Evolutionary conservation across 2,329 filamentous ascomycete species (phyloP).

Genomic region (Exophiala aquamarina): DNA sequence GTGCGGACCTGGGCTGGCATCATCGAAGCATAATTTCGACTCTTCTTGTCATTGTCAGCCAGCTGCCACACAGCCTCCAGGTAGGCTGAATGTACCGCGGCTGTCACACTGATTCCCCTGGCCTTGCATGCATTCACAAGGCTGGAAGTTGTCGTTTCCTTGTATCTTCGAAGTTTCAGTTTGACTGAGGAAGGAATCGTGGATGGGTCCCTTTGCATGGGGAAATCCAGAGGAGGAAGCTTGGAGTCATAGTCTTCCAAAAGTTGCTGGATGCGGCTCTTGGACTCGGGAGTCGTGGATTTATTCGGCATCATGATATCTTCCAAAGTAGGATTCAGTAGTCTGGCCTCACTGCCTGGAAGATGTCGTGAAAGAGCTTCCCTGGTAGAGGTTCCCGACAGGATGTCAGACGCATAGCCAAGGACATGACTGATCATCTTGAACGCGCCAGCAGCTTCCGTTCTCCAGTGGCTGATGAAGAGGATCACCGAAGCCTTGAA

Average conservation of each 20-base stretch:
- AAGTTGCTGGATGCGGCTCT: conserved; percentile 5
- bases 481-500: conserved; percentile 12
- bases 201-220: conserved; percentile 3
- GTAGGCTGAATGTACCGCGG: conserved; percentile 12
- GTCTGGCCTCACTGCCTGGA: conserved; percentile 4
- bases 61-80: conserved; percentile 7
- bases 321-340: conserved; percentile 13
- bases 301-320: conserved; percentile 12
- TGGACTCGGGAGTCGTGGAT: background rate
- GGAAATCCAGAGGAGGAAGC: conserved; percentile 9
- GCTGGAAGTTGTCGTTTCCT: background rate
- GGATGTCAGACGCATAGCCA: conserved; percentile 10
- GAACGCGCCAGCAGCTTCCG: conserved; percentile 15
- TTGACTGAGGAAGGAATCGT: background rate
- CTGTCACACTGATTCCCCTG: conserved; percentile 7
- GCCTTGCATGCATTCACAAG: conserved; percentile 9
- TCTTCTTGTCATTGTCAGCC: background rate
- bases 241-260: conserved; percentile 11
- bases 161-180: conserved; percentile 5
- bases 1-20: conserved; percentile 18
- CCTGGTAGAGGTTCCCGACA: conserved; percentile 1
- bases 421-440: conserved; percentile 14
- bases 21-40: conserved; percentile 6
- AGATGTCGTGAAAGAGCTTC: conserved; percentile 1
- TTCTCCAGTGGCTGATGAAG: conserved; percentile 18